Conservation (phyloP, 139 green algal species). For the Picochlorum sp. region DNA sequence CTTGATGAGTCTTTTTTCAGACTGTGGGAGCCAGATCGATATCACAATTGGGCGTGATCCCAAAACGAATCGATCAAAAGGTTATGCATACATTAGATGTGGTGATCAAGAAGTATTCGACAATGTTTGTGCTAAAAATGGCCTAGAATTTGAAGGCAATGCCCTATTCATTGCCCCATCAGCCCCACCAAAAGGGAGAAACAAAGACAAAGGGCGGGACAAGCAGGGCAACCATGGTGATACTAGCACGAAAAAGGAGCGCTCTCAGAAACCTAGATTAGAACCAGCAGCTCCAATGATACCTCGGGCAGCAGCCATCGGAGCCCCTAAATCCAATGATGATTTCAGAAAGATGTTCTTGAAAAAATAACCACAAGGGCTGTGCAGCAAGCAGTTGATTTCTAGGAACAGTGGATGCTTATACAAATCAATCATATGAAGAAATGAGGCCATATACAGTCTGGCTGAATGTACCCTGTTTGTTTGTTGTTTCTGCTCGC, state of each 20-base stretch:
- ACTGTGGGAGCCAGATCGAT: slow-evolving; percentile 31
- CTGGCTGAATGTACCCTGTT: too few species aligned
- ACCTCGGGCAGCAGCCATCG: neutral
- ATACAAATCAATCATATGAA: too few species aligned
- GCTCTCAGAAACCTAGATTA: neutral
- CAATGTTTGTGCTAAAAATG: slow-evolving; percentile 32
- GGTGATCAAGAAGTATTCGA: slow-evolving; percentile 35
- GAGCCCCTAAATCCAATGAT: slow-evolving; percentile 47
- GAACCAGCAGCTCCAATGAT: too few species aligned
- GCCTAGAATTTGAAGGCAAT: slow-evolving; percentile 37
- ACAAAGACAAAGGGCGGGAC: neutral
- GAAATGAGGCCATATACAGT: too few species aligned
- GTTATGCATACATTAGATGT: slow-evolving; percentile 81
- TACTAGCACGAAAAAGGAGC: neutral
- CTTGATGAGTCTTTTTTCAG: slow-evolving; percentile 44
- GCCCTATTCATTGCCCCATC: slow-evolving; percentile 56
- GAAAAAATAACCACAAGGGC: neutral
- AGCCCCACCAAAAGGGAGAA: slow-evolving; percentile 29
- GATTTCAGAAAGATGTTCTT: slow-evolving; percentile 70
- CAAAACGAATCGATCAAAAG: slow-evolving; percentile 31
- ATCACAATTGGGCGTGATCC: slow-evolving; percentile 42
- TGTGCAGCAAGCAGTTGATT: too few species aligned
- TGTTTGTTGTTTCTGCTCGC: too few species aligned
- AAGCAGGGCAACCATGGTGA: slow-evolving; percentile 1
- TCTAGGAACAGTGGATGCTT: too few species aligned